Percentiles rank a stretch among this genome's conserved stretches.
These are phyloP conservation scores for Scedosporium minutisporum DNA, from an alignment of 2,329 filamentous ascomycete species.

Conservation along the genomic window DNA sequence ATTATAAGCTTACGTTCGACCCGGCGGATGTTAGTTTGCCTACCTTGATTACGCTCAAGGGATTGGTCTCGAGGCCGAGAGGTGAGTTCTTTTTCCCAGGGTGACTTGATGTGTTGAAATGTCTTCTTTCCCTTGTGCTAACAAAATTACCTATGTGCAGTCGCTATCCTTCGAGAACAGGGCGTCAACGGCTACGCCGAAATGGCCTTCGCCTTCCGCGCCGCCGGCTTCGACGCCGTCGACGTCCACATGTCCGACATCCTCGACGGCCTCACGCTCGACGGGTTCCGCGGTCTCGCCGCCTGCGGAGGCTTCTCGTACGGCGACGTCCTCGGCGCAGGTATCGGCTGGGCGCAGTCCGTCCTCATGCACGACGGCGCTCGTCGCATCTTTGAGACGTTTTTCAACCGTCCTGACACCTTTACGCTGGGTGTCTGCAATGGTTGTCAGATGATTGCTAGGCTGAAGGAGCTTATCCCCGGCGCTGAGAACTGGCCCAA, in stretches of 20 bases:
- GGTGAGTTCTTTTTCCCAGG: slow-evolving; percentile 10
- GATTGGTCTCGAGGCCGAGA: slow-evolving; percentile 48
- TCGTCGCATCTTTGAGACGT: slow-evolving; percentile 67
- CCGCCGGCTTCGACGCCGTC: slow-evolving; percentile 81
- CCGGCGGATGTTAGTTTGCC: slow-evolving; percentile 70
- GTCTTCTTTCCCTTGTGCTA: background rate
- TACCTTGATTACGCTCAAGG: slow-evolving; percentile 38
- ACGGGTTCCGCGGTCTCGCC: slow-evolving; percentile 77
- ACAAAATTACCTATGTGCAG: slow-evolving; percentile 20
- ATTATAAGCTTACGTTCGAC: slow-evolving; percentile 73
- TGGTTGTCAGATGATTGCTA: slow-evolving; percentile 88
- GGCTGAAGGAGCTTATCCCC: slow-evolving; percentile 58
- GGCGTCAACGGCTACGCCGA: slow-evolving; percentile 95
- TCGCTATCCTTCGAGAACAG: slow-evolving; percentile 90
- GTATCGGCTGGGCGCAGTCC: slow-evolving; percentile 90
- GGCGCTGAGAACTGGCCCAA: slow-evolving; percentile 34
- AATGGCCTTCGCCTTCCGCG: slow-evolving; percentile 93
- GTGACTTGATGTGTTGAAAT: background rate
- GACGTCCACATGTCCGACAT: slow-evolving; percentile 98
- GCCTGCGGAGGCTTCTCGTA: slow-evolving; percentile 98
- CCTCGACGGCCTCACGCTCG: slow-evolving; percentile 66
- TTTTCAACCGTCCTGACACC: slow-evolving; percentile 82
- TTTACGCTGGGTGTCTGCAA: slow-evolving; percentile 95
- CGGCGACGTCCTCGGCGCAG: slow-evolving; percentile 72
- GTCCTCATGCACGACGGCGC: slow-evolving; percentile 75